phyloP scores from a whole-genome alignment of 1,139 yeast species.

The Suhomyces atakaporum region DNA sequence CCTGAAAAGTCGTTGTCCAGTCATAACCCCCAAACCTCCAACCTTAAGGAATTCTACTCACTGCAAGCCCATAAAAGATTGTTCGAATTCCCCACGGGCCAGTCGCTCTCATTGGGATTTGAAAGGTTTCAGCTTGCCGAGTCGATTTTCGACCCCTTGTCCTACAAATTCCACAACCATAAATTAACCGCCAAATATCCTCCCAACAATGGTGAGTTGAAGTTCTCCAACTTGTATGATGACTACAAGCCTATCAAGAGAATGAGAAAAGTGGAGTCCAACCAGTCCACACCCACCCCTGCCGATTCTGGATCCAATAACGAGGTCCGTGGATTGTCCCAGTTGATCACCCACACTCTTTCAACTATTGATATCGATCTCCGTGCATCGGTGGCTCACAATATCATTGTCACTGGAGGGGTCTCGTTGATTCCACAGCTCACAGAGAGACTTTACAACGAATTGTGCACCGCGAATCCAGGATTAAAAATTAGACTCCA shows the following conservation, averaged over 20 bases:
- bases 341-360: slow-evolving; percentile 69
- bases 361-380: slow-evolving; percentile 82
- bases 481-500: slow-evolving; percentile 90
- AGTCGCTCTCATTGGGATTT: slow-evolving; percentile 38
- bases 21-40: slow-evolving; percentile 19
- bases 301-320: slow-evolving; percentile 17
- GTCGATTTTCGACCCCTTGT: slow-evolving; percentile 66
- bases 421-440: slow-evolving; percentile 84
- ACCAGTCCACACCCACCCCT: slow-evolving; percentile 44
- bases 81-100: slow-evolving; percentile 81
- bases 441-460: slow-evolving; percentile 77
- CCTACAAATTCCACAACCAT: slow-evolving; percentile 35
- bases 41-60: slow-evolving; percentile 31
- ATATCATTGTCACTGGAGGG: slow-evolving; percentile 90
- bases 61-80: slow-evolving; percentile 46
- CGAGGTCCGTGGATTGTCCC: slow-evolving; percentile 57
- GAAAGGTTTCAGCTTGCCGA: slow-evolving; percentile 76
- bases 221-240: slow-evolving; percentile 42
- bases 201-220: slow-evolving; percentile 39
- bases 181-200: slow-evolving; percentile 31
- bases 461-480: slow-evolving; percentile 72
- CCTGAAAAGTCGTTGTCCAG: slow-evolving; percentile 43
- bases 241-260: slow-evolving; percentile 78
- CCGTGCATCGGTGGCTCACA: slow-evolving; percentile 87
- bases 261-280: slow-evolving; percentile 46